Percentiles rank a stretch among this genome's conserved stretches.
Evolutionary conservation across 176 grass and related monocot species (phyloP).

Genomic region (Juncus effusus): DNA sequence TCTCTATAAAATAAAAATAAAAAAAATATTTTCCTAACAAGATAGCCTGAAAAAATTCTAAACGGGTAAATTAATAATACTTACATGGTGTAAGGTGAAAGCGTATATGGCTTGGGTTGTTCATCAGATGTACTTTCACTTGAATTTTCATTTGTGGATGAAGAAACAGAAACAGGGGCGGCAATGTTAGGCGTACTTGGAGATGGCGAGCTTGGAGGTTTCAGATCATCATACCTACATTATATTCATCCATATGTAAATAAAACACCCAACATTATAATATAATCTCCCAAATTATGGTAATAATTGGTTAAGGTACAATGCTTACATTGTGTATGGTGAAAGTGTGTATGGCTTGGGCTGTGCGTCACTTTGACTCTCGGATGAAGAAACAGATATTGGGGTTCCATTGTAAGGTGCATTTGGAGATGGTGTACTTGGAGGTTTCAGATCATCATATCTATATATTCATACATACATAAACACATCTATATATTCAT

Average conservation of each 20-base stretch:
- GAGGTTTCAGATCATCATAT: slow-evolving; percentile 45
- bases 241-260: neutral
- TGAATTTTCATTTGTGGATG: neutral
- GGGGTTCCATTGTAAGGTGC: slow-evolving; percentile 20
- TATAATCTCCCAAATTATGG: neutral
- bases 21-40: slow-evolving; percentile 4
- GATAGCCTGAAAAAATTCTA: neutral
- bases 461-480: slow-evolving; percentile 14
- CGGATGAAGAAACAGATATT: slow-evolving; percentile 18
- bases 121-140: neutral
- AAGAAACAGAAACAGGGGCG: slow-evolving; percentile 9
- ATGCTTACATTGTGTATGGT: slow-evolving; percentile 31
- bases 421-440: slow-evolving; percentile 37
- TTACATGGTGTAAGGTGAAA: slow-evolving; percentile 37
- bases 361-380: neutral
- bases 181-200: slow-evolving; percentile 25
- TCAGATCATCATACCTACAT: slow-evolving; percentile 38
- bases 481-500: slow-evolving; percentile 21
- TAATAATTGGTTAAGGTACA: neutral
- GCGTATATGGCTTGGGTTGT: slow-evolving; percentile 14
- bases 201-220: slow-evolving; percentile 43
- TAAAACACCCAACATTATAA: neutral
- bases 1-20: neutral
- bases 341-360: slow-evolving; percentile 22
- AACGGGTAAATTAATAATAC: neutral